Conservation (phyloP, 108 stramenopile genomes). For the Stephanodiscus minutulus region DNA sequence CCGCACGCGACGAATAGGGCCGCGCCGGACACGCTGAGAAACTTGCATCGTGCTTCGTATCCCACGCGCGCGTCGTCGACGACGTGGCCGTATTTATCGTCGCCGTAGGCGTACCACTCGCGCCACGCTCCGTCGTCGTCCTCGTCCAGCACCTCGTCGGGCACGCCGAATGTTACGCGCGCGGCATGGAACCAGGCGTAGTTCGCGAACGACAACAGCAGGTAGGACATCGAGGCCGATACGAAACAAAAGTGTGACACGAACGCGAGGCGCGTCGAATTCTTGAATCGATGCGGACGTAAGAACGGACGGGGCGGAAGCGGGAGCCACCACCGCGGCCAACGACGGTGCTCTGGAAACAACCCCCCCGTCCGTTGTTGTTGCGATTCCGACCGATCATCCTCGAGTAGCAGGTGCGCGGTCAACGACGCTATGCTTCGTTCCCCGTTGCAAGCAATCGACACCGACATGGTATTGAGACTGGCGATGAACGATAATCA, state of each 20-base stretch:
- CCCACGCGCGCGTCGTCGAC: neutral
- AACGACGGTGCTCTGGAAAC: neutral
- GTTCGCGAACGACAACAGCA: slow-evolving; percentile 1
- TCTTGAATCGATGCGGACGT: neutral
- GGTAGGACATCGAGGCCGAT: slow-evolving; percentile 1
- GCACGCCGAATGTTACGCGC: neutral
- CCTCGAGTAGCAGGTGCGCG: neutral
- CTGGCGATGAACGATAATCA: neutral
- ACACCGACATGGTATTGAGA: neutral
- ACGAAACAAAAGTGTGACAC: slow-evolving; percentile 17
- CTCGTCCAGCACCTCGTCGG: slow-evolving; percentile 9
- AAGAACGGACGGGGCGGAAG: no score
- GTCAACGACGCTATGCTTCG: neutral
- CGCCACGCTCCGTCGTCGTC: slow-evolving; percentile 14
- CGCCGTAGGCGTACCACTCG: neutral
- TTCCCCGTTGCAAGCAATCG: no score
- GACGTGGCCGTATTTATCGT: neutral
- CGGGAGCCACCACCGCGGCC: no score
- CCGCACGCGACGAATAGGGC: slow-evolving; percentile 17
- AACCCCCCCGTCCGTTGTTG: neutral
- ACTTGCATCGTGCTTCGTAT: neutral
- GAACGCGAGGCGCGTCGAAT: slow-evolving; percentile 5
- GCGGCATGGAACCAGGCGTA: slow-evolving; percentile 5
- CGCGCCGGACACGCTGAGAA: slow-evolving; percentile 1
- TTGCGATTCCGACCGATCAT: neutral